These are phyloP conservation scores for Candida vaughaniae DNA, from an alignment of 805 yeast genomes.

Conservation along the genomic window DNA sequence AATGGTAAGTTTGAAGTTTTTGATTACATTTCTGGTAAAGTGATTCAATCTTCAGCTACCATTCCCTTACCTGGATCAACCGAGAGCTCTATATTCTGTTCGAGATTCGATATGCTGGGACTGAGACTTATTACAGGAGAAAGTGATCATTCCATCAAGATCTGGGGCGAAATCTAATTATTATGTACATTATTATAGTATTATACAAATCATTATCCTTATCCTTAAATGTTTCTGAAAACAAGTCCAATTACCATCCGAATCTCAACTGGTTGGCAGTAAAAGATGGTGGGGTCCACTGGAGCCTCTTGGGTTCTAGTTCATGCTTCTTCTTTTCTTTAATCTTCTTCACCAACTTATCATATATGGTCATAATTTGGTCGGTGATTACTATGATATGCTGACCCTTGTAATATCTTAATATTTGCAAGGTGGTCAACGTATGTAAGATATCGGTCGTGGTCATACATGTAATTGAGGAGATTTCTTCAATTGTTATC, in stretches of 20 bases:
- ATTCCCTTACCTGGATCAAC: conserved; percentile 68
- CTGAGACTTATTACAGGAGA: conserved; percentile 81
- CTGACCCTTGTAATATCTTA: conserved; percentile 92
- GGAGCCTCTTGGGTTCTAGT: conserved; percentile 67
- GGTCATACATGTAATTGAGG: conserved; percentile 87
- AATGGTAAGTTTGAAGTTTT: conserved; percentile 75
- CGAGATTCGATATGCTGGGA: conserved; percentile 79
- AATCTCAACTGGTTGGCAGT: conserved; percentile 95
- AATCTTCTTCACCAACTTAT: conserved; percentile 49
- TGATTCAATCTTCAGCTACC: conserved; percentile 54
- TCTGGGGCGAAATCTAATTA: conserved; percentile 58
- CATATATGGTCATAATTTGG: conserved; percentile 73
- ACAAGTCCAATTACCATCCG: conserved; percentile 91
- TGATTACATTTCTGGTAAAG: conserved; percentile 72
- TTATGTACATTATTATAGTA: too few relatives aligned
- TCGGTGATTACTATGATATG: conserved; percentile 86
- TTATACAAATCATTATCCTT: conserved; percentile 6
- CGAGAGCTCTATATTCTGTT: conserved; percentile 66
- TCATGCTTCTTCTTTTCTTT: conserved; percentile 72
- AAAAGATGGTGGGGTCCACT: conserved; percentile 95
- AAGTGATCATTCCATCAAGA: conserved; percentile 81
- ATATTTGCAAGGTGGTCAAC: conserved; percentile 83
- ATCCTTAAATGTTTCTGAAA: too few relatives aligned
- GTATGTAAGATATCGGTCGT: conserved; percentile 95
- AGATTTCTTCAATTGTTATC: conserved; percentile 86